phyloP scores from a whole-genome alignment of 805 yeast species.

The Zygotorulaspora chibaensis region DNA sequence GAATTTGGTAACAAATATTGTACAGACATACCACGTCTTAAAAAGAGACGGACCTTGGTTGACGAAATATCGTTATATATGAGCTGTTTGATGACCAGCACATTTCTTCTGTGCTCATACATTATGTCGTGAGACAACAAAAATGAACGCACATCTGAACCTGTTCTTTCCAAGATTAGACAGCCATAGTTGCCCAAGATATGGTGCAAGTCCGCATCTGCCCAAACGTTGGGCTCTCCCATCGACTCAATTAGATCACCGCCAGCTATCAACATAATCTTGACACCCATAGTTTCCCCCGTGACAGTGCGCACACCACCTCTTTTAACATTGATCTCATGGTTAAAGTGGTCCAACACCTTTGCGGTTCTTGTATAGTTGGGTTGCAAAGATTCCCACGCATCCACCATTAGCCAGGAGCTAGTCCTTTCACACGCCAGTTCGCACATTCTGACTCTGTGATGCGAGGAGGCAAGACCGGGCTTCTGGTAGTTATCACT shows the following conservation, averaged over 20 bases:
- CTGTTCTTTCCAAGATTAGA: constrained; percentile 93
- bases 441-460: constrained; percentile 97
- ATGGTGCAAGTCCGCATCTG: constrained; percentile 90
- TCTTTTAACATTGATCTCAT: constrained; percentile 85
- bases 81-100: constrained; percentile 89
- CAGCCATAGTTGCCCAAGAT: constrained; percentile 95
- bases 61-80: constrained; percentile 95
- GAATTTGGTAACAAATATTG: constrained; percentile 91
- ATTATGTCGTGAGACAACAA: constrained; percentile 89
- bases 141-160: constrained; percentile 91
- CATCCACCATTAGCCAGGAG: constrained; percentile 98
- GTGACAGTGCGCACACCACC: constrained; percentile 69
- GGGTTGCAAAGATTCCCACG: constrained; percentile 95
- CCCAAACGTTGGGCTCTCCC: constrained; percentile 99
- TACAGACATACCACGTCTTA: constrained; percentile 94
- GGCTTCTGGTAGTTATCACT: constrained; percentile 88
- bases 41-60: constrained; percentile 87
- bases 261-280: constrained; percentile 94
- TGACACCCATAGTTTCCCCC: constrained; percentile 73
- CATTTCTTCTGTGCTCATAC: constrained; percentile 94
- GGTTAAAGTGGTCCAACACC: constrained; percentile 93
- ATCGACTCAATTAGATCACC: constrained; percentile 96
- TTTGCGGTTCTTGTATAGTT: constrained; percentile 90
- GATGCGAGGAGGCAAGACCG: constrained; percentile 83
- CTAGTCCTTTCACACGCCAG: constrained; percentile 95